These are phyloP conservation scores for Leersia perrieri DNA, from an alignment of 176 grass and related monocot genomes.

Conservation along the genomic window DNA sequence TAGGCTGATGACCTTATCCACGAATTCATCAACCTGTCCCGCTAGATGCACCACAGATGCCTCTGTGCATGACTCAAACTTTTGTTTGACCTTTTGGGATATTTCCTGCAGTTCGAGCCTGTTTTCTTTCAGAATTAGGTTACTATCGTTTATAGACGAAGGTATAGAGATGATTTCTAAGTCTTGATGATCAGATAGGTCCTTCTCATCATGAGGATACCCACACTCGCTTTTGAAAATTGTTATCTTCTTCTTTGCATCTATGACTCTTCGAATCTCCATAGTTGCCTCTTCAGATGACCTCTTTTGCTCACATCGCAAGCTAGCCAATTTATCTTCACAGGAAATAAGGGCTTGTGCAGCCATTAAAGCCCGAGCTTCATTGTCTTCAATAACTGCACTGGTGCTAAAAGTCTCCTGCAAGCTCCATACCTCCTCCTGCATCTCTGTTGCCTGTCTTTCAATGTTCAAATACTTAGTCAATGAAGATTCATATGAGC, in stretches of 20 bases:
- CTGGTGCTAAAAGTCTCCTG: constrained; percentile 69
- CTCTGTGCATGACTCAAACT: constrained; percentile 44
- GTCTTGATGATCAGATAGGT: constrained; percentile 26
- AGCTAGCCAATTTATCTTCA: constrained; percentile 66
- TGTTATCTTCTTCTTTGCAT: constrained; percentile 64
- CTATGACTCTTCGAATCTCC: constrained; percentile 53
- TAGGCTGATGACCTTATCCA: constrained; percentile 62
- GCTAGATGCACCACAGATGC: constrained; percentile 52
- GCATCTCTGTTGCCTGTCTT: constrained; percentile 52
- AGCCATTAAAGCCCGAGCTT: constrained; percentile 84
- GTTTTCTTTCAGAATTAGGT: constrained; percentile 33
- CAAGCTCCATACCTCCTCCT: constrained; percentile 70
- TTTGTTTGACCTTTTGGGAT: constrained; percentile 50
- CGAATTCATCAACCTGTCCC: constrained; percentile 54
- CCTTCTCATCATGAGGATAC: constrained; percentile 12
- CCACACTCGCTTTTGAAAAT: constrained; percentile 51
- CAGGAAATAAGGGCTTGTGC: constrained; percentile 74
- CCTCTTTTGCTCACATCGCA: constrained; percentile 58
- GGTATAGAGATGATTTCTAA: constrained; percentile 2
- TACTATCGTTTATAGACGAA: not conserved
- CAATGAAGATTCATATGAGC: constrained; percentile 60
- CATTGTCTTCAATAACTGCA: constrained; percentile 72
- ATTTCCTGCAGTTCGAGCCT: constrained; percentile 50
- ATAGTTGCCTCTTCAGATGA: constrained; percentile 48
- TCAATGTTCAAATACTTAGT: constrained; percentile 74